Evolutionary conservation across 2,329 filamentous ascomycete species (phyloP), one percentile per base, ranked within the genome.

Genomic region (Tolypocladium album): DNA sequence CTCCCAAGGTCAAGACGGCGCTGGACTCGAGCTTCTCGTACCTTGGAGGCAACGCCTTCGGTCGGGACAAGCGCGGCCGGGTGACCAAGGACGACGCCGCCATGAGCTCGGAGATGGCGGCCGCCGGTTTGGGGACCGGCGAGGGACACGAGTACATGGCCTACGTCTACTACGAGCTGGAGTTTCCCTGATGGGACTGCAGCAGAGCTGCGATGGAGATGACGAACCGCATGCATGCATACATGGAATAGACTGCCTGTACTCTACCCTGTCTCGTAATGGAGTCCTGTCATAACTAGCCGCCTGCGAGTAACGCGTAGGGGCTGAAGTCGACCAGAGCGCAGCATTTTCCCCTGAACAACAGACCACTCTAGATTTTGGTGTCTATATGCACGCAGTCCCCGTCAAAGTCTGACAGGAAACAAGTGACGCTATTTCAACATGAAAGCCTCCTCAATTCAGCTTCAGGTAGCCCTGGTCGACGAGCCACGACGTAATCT

Each of bases 111-210:
- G 93, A 97, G 67, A 89, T 97, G 83, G 90, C 91, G 47, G 87
- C 88, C 3, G 88, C 87, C 4, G 88, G 85, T 34, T 72, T 88
- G 57, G 81, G 79, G 31, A 82, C 84, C 50, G 85, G 84, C 22
- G 89, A 92, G 61, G 87, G 87, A 59, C 81, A 84, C 66, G 92
- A 97, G 73, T 99, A 97, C 78, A 94, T 91, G 62, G 88, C 94
- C 47, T 99, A 95, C 75, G 94, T 97, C 71, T 97, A 92, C 79
- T 99, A 97, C 76, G 90, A 96, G 72, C 89, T 97, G 71, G 90
- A 94, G 71, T 86, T 97, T 60, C 79, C 80, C 57, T 73, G 62
- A 70, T 22, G 45, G 6, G 40, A 34, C 56, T 39, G 56, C n/a
- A 45, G 58, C 58, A 27, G 27, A 53, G 27, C 8, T 45, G 17